A percentile compares a stretch with the other conserved stretches of the same genome.
Evolutionary conservation across 2,329 filamentous ascomycete genomes (phyloP).

Genomic region (Fusarium sp.): DNA sequence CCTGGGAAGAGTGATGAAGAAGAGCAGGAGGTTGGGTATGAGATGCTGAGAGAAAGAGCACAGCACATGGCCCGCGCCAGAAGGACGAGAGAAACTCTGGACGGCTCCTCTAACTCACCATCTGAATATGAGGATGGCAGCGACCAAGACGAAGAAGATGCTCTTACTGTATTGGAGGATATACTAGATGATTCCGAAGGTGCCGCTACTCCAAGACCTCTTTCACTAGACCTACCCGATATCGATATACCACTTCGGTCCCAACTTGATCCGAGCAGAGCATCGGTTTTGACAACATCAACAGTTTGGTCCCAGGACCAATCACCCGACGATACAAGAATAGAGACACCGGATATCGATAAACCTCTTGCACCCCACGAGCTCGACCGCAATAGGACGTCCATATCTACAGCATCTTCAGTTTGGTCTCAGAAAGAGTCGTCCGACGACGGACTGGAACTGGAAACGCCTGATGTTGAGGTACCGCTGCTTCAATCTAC

Average conservation of each 20-base stretch:
- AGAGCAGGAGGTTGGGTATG: slow-evolving; percentile 22
- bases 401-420: slow-evolving; percentile 22
- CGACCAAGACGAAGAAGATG: slow-evolving; percentile 16
- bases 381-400: slow-evolving; percentile 11
- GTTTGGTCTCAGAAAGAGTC: slow-evolving; percentile 5
- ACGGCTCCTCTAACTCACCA: slow-evolving; percentile 23
- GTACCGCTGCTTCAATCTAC: slow-evolving; percentile 22
- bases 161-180: slow-evolving; percentile 27
- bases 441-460: neutral
- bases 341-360: slow-evolving; percentile 21
- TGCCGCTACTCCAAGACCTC: slow-evolving; percentile 19
- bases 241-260: slow-evolving; percentile 23
- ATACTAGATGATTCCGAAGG: slow-evolving; percentile 17
- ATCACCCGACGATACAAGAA: neutral
- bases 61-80: slow-evolving; percentile 6
- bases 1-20: slow-evolving; percentile 55
- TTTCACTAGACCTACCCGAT: slow-evolving; percentile 22
- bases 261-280: slow-evolving; percentile 9
- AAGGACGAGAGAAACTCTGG: neutral
- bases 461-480: slow-evolving; percentile 15
- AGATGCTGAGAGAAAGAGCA: slow-evolving; percentile 17
- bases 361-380: slow-evolving; percentile 24
- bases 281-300: slow-evolving; percentile 26
- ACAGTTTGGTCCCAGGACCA: slow-evolving; percentile 26
- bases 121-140: slow-evolving; percentile 28